Conservation (phyloP, 73 alveolate species). For the Effrenium voratum region DNA sequence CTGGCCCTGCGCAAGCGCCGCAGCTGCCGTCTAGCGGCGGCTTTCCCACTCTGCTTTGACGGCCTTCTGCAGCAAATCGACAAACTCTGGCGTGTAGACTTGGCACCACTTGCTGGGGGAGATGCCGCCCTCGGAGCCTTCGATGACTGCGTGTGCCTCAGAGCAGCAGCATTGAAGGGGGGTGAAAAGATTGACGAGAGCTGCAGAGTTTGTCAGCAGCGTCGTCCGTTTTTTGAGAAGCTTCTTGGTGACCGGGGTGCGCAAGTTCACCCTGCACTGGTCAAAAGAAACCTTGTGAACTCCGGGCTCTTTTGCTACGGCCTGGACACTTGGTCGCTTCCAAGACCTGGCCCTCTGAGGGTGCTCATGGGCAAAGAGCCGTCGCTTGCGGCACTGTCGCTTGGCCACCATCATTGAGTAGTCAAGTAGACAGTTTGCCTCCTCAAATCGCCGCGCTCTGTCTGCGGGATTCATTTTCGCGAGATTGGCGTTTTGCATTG, state of each 20-base stretch:
- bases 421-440: neutral
- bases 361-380: neutral
- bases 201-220: conserved; percentile 8
- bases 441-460: neutral
- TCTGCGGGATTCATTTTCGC: neutral
- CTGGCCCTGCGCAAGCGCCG: too few relatives aligned
- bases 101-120: neutral
- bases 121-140: neutral
- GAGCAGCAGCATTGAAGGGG: neutral
- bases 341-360: neutral
- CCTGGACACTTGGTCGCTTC: neutral
- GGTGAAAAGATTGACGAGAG: neutral
- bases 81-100: neutral
- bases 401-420: neutral
- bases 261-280: neutral
- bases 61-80: neutral
- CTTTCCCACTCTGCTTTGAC: neutral
- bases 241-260: neutral
- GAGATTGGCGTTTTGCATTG: neutral
- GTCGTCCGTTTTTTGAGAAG: conserved; percentile 7
- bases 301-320: neutral
- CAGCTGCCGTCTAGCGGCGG: too few relatives aligned
- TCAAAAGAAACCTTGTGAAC: neutral
- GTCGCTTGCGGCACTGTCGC: too few relatives aligned
- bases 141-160: neutral